Base-by-base conservation (phyloP, 2,329 filamentous ascomycete genomes). In the Didymosphaeria variabile region DNA sequence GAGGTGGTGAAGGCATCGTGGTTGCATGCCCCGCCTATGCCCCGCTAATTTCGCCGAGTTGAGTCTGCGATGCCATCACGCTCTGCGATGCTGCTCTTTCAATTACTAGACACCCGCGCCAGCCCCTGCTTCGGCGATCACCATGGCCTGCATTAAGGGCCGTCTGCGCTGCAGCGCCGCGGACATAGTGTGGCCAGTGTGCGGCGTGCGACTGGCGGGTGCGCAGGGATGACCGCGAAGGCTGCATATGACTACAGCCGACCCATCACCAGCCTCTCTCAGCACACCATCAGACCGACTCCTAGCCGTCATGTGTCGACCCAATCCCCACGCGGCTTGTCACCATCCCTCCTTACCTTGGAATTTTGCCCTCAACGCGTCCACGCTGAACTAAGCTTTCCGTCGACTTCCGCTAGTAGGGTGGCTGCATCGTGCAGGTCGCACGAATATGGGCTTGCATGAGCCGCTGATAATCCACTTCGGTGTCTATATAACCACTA, bases 351-450 rank as follows among this genome's bases (percentile, higher is more conserved):
- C 66, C 68, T 60, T 65, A 67, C 69, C 71, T 70, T 75, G 66
- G 62, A 70, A 70, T 65, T 62, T 21, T 67, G 63, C 71, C 46
- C 68, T 66, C 59, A 61, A 74, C 71, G 63, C 51, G 69, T 69
- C 67, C 60, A 69, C 60, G 63, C 73, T 66, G 66, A 71, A 69
- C 73, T 72, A 77, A 76, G 74, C 75, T 76, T 77, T 72, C 68
- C 71, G 66, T 66, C 66, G 66, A 67, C 66, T 63, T 74, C 72
- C 72, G 71, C 74, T 77, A 77, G 72, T 71, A 69, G 63, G 67
- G 64, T 64, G 67, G 67, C 69, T 70, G 68, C 68, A 71, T 57
- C 55, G 29, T 66, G 61, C 68, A 63, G 63, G 65, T 61, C 58
- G 60, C 65, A 62, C 62, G 31, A 4, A 29, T 29, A 60, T 59